phyloP scores from a whole-genome alignment of 2,329 filamentous ascomycete species.

The Cercospora sojina region DNA sequence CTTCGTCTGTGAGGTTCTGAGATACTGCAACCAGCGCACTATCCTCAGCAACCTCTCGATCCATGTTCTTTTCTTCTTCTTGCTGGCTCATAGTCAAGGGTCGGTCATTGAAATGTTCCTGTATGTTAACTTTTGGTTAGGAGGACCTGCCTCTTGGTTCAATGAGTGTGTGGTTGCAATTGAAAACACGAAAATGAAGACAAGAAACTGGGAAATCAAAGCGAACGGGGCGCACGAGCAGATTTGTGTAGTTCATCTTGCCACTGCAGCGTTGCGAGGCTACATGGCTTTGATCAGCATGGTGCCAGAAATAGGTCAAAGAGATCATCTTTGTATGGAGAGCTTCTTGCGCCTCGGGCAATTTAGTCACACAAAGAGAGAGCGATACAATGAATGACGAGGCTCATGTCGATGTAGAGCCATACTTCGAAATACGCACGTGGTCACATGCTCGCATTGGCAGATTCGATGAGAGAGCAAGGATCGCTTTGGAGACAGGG shows the following conservation, averaged over 20 bases:
- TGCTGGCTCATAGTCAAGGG: not conserved
- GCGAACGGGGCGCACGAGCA: not conserved
- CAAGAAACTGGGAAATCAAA: not conserved
- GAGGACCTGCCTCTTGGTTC: conserved; percentile 10
- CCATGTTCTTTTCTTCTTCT: not conserved
- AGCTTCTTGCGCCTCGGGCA: not conserved
- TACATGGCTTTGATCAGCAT: not conserved
- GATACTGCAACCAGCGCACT: not conserved
- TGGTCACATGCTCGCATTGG: not conserved
- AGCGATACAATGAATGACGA: not conserved
- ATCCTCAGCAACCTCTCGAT: not conserved
- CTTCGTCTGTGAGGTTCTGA: not conserved
- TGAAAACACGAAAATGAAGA: not conserved
- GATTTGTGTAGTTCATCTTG: not conserved
- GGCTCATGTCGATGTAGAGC: not conserved
- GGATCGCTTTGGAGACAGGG: not conserved
- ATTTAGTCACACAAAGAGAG: conserved; percentile 6
- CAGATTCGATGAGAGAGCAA: not conserved
- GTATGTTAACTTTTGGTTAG: not conserved
- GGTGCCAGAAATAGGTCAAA: conserved; percentile 8
- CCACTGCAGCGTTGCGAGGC: not conserved
- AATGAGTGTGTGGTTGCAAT: not conserved
- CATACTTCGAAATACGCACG: not conserved
- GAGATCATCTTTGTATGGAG: not conserved
- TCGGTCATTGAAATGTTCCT: not conserved